Conservation (phyloP, 352 stramenopile genomes). For the Phytopythium chamaehyphon region DNA sequence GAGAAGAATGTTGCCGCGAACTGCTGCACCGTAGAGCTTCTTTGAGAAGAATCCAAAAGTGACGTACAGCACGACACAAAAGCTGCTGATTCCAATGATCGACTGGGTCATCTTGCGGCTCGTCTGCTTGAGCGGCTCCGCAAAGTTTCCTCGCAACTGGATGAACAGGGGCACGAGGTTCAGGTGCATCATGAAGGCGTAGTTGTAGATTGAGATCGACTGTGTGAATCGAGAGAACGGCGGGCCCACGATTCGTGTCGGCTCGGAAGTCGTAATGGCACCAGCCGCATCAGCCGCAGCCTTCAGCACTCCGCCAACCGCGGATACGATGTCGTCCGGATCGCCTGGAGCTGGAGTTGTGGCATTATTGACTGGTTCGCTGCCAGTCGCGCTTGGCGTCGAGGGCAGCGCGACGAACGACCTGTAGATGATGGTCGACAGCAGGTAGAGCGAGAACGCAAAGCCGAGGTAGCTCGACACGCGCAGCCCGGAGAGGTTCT, state of each 20-base stretch:
- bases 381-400: neutral
- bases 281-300: constrained; percentile 10
- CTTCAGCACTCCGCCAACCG: constrained; percentile 11
- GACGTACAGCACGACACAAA: constrained; percentile 64
- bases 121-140: constrained; percentile 41
- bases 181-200: constrained; percentile 85
- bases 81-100: constrained; percentile 40
- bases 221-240: constrained; percentile 42
- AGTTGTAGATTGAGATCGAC: constrained; percentile 75
- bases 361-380: neutral
- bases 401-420: constrained; percentile 27
- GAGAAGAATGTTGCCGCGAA: constrained; percentile 73
- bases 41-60: constrained; percentile 45
- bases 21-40: constrained; percentile 48
- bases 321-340: neutral
- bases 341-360: constrained; percentile 1
- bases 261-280: constrained; percentile 8
- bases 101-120: constrained; percentile 46
- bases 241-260: constrained; percentile 29
- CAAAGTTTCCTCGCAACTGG: constrained; percentile 54
- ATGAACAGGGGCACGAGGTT: constrained; percentile 78
- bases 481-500: constrained; percentile 60
- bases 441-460: constrained; percentile 58
- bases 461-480: constrained; percentile 73
- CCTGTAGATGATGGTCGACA: constrained; percentile 50